Conservation (phyloP, 331 rosid genomes). For the Saraca asoca region DNA sequence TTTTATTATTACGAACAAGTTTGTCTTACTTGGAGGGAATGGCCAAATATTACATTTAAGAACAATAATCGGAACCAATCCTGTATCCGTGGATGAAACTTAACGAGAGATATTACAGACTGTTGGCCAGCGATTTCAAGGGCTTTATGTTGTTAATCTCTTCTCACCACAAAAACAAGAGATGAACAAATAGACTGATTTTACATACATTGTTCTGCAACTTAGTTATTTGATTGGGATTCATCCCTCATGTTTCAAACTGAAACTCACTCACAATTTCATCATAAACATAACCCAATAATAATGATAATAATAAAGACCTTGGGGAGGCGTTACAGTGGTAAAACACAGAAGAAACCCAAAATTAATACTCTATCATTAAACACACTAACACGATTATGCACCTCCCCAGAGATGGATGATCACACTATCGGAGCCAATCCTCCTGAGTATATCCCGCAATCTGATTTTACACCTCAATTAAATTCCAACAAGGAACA, state of each 20-base stretch:
- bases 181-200: slow-evolving; percentile 27
- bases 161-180: no score
- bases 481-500: slow-evolving; percentile 64
- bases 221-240: slow-evolving; percentile 64
- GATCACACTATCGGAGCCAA: slow-evolving; percentile 59
- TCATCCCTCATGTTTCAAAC: slow-evolving; percentile 69
- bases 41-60: no score
- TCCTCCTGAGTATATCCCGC: slow-evolving; percentile 82
- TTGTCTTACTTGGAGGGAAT: no score
- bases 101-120: no score
- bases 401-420: slow-evolving; percentile 56
- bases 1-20: no score
- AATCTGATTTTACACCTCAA: slow-evolving; percentile 97
- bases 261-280: slow-evolving; percentile 63
- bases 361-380: slow-evolving; percentile 56
- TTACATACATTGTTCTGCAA: slow-evolving; percentile 44
- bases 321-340: slow-evolving; percentile 65
- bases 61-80: slow-evolving; percentile 42
- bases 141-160: no score
- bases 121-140: no score
- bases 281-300: slow-evolving; percentile 56
- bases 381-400: slow-evolving; percentile 50
- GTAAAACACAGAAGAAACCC: slow-evolving; percentile 40
- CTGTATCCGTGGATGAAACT: no score
- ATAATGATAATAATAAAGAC: no score